phyloP scores from a whole-genome alignment of 2,329 filamentous ascomycete species.

The Nemania bipapillata region DNA sequence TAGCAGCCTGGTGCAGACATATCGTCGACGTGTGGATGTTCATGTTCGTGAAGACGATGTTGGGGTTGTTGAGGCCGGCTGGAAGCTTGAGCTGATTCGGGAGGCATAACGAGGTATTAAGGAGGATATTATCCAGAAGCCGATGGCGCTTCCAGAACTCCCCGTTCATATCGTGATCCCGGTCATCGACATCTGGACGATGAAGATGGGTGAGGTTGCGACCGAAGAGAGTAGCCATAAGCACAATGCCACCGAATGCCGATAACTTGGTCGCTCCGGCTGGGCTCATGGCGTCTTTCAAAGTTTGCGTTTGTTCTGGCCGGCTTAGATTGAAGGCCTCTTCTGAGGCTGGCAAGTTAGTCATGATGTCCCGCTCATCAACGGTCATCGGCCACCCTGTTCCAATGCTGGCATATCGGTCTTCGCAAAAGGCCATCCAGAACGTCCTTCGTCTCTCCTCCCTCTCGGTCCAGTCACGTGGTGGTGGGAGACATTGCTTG shows the following conservation, averaged over 20 bases:
- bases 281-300: slow-evolving; percentile 76
- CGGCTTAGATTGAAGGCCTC: slow-evolving; percentile 85
- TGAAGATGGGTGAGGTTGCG: slow-evolving; percentile 92
- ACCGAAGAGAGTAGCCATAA: slow-evolving; percentile 91
- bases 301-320: slow-evolving; percentile 74
- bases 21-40: slow-evolving; percentile 96
- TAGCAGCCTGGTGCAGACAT: slow-evolving; percentile 96
- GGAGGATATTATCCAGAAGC: slow-evolving; percentile 85
- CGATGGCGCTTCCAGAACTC: slow-evolving; percentile 96
- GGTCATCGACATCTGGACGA: slow-evolving; percentile 81
- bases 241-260: slow-evolving; percentile 79
- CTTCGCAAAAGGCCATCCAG: slow-evolving; percentile 91
- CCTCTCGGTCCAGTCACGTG: slow-evolving; percentile 91
- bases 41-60: slow-evolving; percentile 95
- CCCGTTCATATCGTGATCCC: slow-evolving; percentile 87
- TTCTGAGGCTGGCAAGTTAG: slow-evolving; percentile 83
- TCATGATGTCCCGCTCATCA: slow-evolving; percentile 90
- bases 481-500: slow-evolving; percentile 87
- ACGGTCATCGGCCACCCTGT: slow-evolving; percentile 97
- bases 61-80: slow-evolving; percentile 77
- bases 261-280: slow-evolving; percentile 79
- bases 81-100: slow-evolving; percentile 84
- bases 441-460: slow-evolving; percentile 93
- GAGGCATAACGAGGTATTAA: slow-evolving; percentile 86
- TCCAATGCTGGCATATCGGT: slow-evolving; percentile 93